Evolutionary conservation across 2,329 filamentous ascomycete species (phyloP).

Genomic region (Triangularia setosa): DNA sequence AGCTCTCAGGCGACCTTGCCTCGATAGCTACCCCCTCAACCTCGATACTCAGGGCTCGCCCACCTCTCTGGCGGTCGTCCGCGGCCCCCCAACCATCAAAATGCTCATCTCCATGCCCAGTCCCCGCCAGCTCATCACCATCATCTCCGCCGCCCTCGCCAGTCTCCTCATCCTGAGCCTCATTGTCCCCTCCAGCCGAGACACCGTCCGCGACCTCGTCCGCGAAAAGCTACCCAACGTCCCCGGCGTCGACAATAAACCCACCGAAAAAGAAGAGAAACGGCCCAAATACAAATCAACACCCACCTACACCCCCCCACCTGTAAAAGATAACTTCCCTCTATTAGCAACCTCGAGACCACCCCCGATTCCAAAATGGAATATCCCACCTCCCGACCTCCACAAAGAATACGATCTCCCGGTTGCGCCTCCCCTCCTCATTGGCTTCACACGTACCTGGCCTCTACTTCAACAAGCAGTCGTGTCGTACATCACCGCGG

Average conservation of each 20-base stretch:
- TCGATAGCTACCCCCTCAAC: not conserved
- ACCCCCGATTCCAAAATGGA: slow-evolving; percentile 44
- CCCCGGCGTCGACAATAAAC: not conserved
- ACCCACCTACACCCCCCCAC: slow-evolving; percentile 28
- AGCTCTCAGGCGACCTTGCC: no score
- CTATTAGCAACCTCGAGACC: slow-evolving; percentile 31
- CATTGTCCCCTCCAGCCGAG: slow-evolving; percentile 4
- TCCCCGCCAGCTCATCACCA: slow-evolving; percentile 11
- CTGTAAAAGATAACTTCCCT: slow-evolving; percentile 42
- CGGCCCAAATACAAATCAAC: slow-evolving; percentile 25
- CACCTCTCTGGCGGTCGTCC: slow-evolving; percentile 23
- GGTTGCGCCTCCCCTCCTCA: slow-evolving; percentile 48
- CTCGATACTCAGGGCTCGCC: not conserved
- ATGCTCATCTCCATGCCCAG: slow-evolving; percentile 19
- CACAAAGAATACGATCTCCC: slow-evolving; percentile 38
- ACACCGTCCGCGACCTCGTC: slow-evolving; percentile 4
- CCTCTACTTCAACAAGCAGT: slow-evolving; percentile 53
- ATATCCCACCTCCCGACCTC: slow-evolving; percentile 36
- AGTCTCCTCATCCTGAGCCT: not conserved
- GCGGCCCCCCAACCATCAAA: not conserved
- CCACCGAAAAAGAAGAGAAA: not conserved
- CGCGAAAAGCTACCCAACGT: not conserved
- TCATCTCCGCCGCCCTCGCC: slow-evolving; percentile 1
- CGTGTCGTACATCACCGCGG: slow-evolving; percentile 54
- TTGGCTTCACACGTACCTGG: slow-evolving; percentile 57